Evolutionary conservation across 768 basidiomycete species (phyloP), one percentile per base, ranked within the genome.

Genomic region (Collybiopsis confluens): DNA sequence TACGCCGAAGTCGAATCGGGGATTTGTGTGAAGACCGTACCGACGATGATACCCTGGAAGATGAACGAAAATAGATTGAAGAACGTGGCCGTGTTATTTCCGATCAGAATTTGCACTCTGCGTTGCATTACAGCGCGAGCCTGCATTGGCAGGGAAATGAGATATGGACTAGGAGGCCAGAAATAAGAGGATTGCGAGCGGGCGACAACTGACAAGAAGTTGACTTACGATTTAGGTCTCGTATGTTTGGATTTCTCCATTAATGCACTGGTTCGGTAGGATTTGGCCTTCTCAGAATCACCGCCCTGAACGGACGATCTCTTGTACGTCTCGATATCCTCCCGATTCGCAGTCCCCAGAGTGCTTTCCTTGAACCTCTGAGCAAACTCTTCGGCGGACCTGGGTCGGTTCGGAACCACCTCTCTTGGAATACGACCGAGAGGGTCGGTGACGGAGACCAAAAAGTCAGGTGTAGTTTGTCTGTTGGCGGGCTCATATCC

Each of bases 381-480:
- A 0, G 75, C 83, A 57, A 88, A 83, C 61, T 88, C 83, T 2
- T 65, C 71, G 1, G 86, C 76, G 0, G 80, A 80, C 28, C 73
- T 72, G 1, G 86, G 86, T 0, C 73, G 69, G 15, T 65, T 65
- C 15, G 71, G 67, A 40, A 73, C 68, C 2, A 73, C 77, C 1
- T 68, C 45, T 20, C 80, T 77, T 3, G 73, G 62, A 16, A 73
- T 78, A 44, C 88, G 83, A 0, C 76, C 81, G 20, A 72, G 72
- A 2, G 83, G 78, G 58, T 87, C 82, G 3, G 86, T 86, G 7
- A 80, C 82, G 57, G 72, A 60, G 23, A 84, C 82, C 30, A 86
- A 66, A 66, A 83, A 86, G 57, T 86, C 85, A 11, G 83, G 77
- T 3, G 82, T 82, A 3, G 83, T 85, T 63, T 85, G 85, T 20